Evolutionary conservation across 495 filamentous ascomycete genomes (phyloP).

Genomic region (Geoglossum glabrum): DNA sequence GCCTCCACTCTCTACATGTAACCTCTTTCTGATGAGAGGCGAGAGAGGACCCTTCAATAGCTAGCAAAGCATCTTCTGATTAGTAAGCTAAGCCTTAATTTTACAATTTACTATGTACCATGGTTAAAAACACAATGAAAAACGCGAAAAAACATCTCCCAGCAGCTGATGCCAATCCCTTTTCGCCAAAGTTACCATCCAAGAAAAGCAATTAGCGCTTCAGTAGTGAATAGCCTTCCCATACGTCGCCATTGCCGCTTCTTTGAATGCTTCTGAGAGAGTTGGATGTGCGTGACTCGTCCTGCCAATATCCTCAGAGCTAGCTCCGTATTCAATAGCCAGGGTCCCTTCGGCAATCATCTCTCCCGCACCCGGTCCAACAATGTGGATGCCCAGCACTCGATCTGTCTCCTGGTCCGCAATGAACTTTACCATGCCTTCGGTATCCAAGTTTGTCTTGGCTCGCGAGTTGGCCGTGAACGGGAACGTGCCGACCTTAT

Average conservation of each 20-base stretch:
- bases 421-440: conserved; percentile 93
- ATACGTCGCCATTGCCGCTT: conserved; percentile 97
- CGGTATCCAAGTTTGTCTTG: conserved; percentile 96
- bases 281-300: conserved; percentile 97
- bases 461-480: conserved; percentile 94
- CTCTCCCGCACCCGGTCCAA: conserved; percentile 89
- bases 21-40: neutral
- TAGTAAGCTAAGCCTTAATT: neutral
- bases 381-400: conserved; percentile 86
- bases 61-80: neutral
- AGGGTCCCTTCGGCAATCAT: conserved; percentile 98
- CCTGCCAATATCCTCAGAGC: conserved; percentile 81
- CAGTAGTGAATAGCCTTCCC: conserved; percentile 94
- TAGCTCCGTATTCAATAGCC: conserved; percentile 90
- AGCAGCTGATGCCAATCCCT: neutral
- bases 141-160: neutral
- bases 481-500: conserved; percentile 82
- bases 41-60: neutral
- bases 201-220: conserved; percentile 7
- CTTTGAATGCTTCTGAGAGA: conserved; percentile 93
- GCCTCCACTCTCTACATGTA: neutral
- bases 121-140: neutral
- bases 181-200: neutral
- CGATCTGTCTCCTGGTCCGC: conserved; percentile 93
- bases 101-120: conserved; percentile 1